Conservation (phyloP, 371 early-diverging fungal species). For the Mortierella sp. region DNA sequence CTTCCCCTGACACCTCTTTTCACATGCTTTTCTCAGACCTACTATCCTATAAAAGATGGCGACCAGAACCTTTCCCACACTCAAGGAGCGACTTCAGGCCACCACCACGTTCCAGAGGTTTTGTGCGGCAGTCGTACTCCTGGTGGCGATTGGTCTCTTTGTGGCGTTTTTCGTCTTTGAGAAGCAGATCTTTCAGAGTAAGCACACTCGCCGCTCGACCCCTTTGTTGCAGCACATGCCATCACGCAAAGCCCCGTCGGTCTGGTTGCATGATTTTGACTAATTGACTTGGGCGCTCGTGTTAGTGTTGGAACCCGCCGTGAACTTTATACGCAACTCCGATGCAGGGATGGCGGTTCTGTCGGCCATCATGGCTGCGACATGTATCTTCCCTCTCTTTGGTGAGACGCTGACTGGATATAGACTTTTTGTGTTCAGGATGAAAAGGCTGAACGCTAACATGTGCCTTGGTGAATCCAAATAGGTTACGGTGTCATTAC, state of each 20-base stretch:
- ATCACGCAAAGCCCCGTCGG: too few species aligned
- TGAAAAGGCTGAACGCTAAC: too few species aligned
- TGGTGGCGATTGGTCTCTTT: constrained; percentile 18
- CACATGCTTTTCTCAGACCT: too few species aligned
- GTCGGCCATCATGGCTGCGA: constrained; percentile 29
- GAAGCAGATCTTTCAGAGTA: constrained; percentile 39
- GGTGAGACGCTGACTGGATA: constrained; percentile 14
- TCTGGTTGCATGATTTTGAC: too few species aligned
- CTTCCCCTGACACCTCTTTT: too few species aligned
- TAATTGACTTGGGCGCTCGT: neutral
- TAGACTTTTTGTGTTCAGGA: too few species aligned
- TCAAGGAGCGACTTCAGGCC: constrained; percentile 21
- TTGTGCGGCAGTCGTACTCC: neutral
- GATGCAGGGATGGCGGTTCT: constrained; percentile 22
- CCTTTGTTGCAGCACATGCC: neutral
- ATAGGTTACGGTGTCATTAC: constrained; percentile 38
- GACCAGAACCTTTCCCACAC: constrained; percentile 10
- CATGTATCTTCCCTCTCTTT: constrained; percentile 45
- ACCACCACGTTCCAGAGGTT: constrained; percentile 10
- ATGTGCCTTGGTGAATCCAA: too few species aligned
- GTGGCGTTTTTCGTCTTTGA: constrained; percentile 34
- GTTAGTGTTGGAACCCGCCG: constrained; percentile 38
- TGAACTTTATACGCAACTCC: constrained; percentile 25
- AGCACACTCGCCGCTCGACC: neutral
- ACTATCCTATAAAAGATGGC: constrained; percentile 10